Evolutionary conservation across 768 basidiomycete genomes (phyloP), one percentile per base, ranked within the genome.

Genomic region (Paxillus rubicundulus): DNA sequence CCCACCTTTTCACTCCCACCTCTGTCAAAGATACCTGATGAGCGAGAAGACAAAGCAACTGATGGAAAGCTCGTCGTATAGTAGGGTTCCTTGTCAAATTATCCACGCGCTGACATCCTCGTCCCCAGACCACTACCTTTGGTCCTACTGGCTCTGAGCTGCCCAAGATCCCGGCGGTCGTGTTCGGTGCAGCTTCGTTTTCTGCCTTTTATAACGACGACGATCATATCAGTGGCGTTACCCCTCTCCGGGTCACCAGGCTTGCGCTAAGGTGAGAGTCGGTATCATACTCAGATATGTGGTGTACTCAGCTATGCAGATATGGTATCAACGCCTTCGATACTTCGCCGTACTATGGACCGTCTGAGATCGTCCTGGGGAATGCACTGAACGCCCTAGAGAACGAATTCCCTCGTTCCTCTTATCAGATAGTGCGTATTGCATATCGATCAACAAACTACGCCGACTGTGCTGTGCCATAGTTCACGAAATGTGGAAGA

Each of bases 401-500:
- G 46, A 67, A 67, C 43, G 87, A 89, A 60, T 93, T 89, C 61
- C 90, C 91, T 20, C 84, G 92, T 4, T 77, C 79, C 2, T 84
- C 87, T 4, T 93, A 93, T 65, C 79, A 84, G 55, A 68, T 94
- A 67, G 89, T 90, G 60, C 47, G 55, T 62, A 7, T 34, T 5
- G 34, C 27, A 45, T 50, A 18, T 14, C 21, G 16, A 27, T 24
- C 12, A 21, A 18, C 20, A 10, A 42, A 46, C 14, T 30, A 16
- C 33, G 16, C 40, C 43, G 47, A 34, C 38, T 33, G 8, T 12
- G n/a, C 43, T 5, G 10, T 27, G 24, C 17, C 37, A 20, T 14
- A 92, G 89, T 85, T 92, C 73, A 91, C 90, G 9, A 95, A 95
- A 66, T 89, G 87, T 54, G 92, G 92, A 20, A 80, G 92, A 33